Evolutionary conservation across 2,329 filamentous ascomycete genomes (phyloP), one percentile per base, ranked within the genome.

Genomic region (Dothidotthia symphoricarpi): DNA sequence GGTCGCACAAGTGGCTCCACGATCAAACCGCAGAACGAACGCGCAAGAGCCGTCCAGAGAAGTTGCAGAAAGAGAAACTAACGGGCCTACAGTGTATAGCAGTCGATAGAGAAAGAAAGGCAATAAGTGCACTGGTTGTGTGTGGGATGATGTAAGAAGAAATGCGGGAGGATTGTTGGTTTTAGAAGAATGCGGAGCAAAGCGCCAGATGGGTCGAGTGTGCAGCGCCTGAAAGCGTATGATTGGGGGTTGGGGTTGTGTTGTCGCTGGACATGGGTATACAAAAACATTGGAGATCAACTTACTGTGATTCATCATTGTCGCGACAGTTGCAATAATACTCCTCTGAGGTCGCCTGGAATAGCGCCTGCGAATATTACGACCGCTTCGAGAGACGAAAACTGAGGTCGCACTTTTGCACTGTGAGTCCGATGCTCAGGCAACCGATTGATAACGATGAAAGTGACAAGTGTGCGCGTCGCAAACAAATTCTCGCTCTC

Each of bases 221-320:
- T 51, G 53, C 43, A 53, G 57, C 45, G 56, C 49, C 48, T 51
- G 47, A 43, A 39, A 43, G 47, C 40, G 41, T 49, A 47, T 43
- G 36, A 46, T 39, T 41, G 40, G 51, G 53, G 47, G n/a, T n/a
- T n/a, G n/a, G n/a, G 47, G 44, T 53, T 52, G 45, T 51, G 53
- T 52, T 50, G 32, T 50, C 38, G 52, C 41, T 47, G 45, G 39
- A 48, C 51, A 55, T 45, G 55, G 49, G 43, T 41, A 49, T 44
- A 48, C 39, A 44, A 47, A 51, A 46, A 46, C 45, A 36, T 46
- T 47, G 40, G 57, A 54, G 55, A 52, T 14, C 54, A 53, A 64
- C 65, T 65, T 64, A 68, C 65, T 56, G 61, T 55, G 50, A 45
- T 67, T 63, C 65, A 68, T 68, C 32, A 53, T 57, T 54, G 53